A percentile compares a stretch with the other conserved stretches of the same genome.
These are phyloP conservation scores for Pseudogymnoascus sp. DNA, from an alignment of 2,329 filamentous ascomycete genomes.

Conservation along the genomic window DNA sequence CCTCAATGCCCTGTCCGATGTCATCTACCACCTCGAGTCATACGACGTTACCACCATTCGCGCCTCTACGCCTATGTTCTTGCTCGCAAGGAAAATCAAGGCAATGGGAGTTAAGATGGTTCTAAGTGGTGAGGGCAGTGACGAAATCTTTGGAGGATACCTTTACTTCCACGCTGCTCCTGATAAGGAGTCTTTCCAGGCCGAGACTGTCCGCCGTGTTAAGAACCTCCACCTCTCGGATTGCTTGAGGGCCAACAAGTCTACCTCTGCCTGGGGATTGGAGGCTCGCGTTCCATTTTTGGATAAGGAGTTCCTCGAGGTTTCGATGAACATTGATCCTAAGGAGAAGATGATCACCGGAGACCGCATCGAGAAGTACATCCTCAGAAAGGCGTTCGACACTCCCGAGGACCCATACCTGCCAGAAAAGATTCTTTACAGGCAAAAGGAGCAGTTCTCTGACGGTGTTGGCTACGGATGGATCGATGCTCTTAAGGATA, in stretches of 20 bases:
- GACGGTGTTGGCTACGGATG: slow-evolving; percentile 98
- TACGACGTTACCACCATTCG: slow-evolving; percentile 98
- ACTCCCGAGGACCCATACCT: slow-evolving; percentile 88
- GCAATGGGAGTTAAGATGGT: slow-evolving; percentile 99
- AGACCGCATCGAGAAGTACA: slow-evolving; percentile 92
- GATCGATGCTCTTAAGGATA: slow-evolving; percentile 97
- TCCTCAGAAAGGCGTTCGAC: slow-evolving; percentile 95
- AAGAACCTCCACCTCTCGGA: slow-evolving; percentile 97
- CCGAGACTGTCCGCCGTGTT: slow-evolving; percentile 86
- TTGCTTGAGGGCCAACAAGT: slow-evolving; percentile 97
- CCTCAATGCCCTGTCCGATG: slow-evolving; percentile 90
- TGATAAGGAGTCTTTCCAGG: slow-evolving; percentile 85
- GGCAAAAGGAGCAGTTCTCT: slow-evolving; percentile 99
- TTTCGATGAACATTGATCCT: slow-evolving; percentile 88
- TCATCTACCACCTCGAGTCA: slow-evolving; percentile 95
- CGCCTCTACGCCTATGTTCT: slow-evolving; percentile 96
- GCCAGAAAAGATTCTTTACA: slow-evolving; percentile 92
- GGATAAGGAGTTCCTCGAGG: slow-evolving; percentile 93
- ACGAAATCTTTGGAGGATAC: slow-evolving; percentile 98
- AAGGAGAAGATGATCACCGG: slow-evolving; percentile 86
- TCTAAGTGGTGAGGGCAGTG: slow-evolving; percentile 88
- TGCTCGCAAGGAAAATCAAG: slow-evolving; percentile 97
- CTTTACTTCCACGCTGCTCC: slow-evolving; percentile 97
- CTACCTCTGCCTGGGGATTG: slow-evolving; percentile 93
- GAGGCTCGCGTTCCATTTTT: slow-evolving; percentile 97